Base-by-base conservation (phyloP, 139 green algal genomes). In the Chlorella sp. region DNA sequence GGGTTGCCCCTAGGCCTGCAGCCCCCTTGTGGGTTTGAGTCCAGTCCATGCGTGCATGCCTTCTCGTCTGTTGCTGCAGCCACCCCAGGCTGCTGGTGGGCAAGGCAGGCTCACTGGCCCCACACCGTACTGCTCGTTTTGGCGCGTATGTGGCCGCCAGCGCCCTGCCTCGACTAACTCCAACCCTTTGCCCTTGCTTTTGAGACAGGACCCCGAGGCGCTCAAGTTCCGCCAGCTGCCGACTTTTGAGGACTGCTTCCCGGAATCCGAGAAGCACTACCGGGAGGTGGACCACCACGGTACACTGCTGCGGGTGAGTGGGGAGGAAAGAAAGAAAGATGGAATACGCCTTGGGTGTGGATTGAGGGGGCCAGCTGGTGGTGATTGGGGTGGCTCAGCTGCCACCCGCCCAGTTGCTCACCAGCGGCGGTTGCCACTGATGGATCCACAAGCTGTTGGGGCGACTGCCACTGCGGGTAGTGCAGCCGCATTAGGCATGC, bases 181-280 rank as follows among this genome's bases (percentile, higher is more conserved):
- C 34, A 20, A 11, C 60, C 60, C 17, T 32, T 24, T 24, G 2
- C 60, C 22, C 20, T n/a, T 22, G 34, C 67, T 28, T 19, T 32
- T 43, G 19, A 38, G 20, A 40, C 76, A 82, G 76, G 76, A 82
- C 56, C 76, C 36, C 2, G 38, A 30, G 0, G 76, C 76, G 0
- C 76, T 82, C 36, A 38, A 72, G 54, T 97, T 97, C 88, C 87
- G 91, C 1, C 91, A 95, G 81, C 88, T 73, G 8, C 95, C 95
- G n/a, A 91, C 88, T 0, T 93, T 98, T 75, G 83, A 90, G 24
- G 95, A 98, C 73, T 97, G 95, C 89, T 98, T 95, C 87, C 95
- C 95, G 0, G 84, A 74, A 34, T 94, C 87, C 82, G 88, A 90
- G 64, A 98, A 98, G 87, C 60, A 87, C 20, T 94, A 96, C 84